Evolutionary conservation across 352 stramenopile species (phyloP), one percentile per base, ranked within the genome.

Genomic region (Globisporangium lucens): DNA sequence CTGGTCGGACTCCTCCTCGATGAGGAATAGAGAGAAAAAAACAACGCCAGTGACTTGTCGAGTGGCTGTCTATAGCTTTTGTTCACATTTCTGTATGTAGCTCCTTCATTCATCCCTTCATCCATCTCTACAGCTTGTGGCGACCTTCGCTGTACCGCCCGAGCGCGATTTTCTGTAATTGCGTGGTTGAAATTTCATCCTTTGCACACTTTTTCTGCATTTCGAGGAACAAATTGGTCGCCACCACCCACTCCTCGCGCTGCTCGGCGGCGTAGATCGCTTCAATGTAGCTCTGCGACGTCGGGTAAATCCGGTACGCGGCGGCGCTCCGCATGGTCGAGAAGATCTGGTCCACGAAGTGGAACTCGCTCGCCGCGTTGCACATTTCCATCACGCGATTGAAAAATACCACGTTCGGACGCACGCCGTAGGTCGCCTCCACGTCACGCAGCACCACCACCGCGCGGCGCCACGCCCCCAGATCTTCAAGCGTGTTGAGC

Each of bases 241-340:
- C 86, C 22, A 67, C 56, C 9, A 82, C 75, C 86, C 86, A 94
- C n/a, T 89, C 71, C 13, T 87, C 82, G 24, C 69, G 71, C 64
- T 91, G 75, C 63, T 94, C 84, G 12, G 85, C 71, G 2, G 86
- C 81, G 33, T 80, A 89, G 65, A 94, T 92, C 12, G 70, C 75
- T 78, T 94, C 75, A n/a, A 93, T 81, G 53, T 90, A 93, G 62
- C 81, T 89, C 63, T 81, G 78, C 13, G 73, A 68, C 12, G 80
- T 80, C 17, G 82, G 82, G 55, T 65, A 75, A 9, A 91, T 68
- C 3, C 72, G 79, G 52, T 87, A 87, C 20, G 69, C 74, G 8
- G 67, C 63, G 12, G 79, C 59, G 60, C 81, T 75, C 36, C 90
- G 74, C 82, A 94, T 91, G 1, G 82, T 89, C 46, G 72, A 56